Percentiles rank a stretch among this genome's conserved stretches.
These are phyloP conservation scores for Fusarium coicis DNA, from an alignment of 2,329 filamentous ascomycete genomes.

Conservation along the genomic window DNA sequence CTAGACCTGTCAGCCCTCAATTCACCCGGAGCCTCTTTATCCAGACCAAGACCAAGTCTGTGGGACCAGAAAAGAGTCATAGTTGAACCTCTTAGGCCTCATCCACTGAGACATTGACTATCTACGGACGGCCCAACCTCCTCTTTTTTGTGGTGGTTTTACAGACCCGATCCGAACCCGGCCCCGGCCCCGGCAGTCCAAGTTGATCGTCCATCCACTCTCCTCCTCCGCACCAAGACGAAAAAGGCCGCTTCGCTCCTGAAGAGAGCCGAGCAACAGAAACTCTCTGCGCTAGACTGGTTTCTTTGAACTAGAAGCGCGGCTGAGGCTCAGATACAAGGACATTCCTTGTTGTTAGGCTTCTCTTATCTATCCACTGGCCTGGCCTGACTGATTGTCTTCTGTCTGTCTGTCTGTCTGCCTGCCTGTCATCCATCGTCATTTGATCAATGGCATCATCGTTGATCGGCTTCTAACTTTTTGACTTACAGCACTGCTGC, in stretches of 20 bases:
- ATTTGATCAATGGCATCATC: conserved; percentile 24
- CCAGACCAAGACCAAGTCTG: not conserved
- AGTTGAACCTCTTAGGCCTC: conserved; percentile 22
- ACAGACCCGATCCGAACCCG: conserved; percentile 40
- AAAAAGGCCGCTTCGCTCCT: conserved; percentile 25
- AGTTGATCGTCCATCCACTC: conserved; percentile 17
- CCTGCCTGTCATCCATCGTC: conserved; percentile 20
- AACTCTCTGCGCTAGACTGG: conserved; percentile 7
- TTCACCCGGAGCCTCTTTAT: not conserved
- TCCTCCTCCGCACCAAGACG: conserved; percentile 21
- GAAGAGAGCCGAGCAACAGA: not conserved
- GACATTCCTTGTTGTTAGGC: conserved; percentile 28
- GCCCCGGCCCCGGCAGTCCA: conserved; percentile 38
- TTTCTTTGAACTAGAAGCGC: conserved; percentile 26
- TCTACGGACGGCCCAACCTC: conserved; percentile 29
- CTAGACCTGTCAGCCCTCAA: not conserved
- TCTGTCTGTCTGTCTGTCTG: conserved; percentile 7
- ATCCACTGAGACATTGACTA: conserved; percentile 22
- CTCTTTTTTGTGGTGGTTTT: conserved; percentile 14
- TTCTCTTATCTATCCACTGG: conserved; percentile 11
- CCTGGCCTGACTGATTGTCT: conserved; percentile 15
- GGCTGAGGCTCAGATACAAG: conserved; percentile 32
- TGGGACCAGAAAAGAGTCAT: not conserved
- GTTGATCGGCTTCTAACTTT: conserved; percentile 1
- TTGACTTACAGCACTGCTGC: conserved; percentile 1